These are phyloP conservation scores for Ensete glaucum DNA, from an alignment of 176 grass and related monocot species.

Conservation along the genomic window DNA sequence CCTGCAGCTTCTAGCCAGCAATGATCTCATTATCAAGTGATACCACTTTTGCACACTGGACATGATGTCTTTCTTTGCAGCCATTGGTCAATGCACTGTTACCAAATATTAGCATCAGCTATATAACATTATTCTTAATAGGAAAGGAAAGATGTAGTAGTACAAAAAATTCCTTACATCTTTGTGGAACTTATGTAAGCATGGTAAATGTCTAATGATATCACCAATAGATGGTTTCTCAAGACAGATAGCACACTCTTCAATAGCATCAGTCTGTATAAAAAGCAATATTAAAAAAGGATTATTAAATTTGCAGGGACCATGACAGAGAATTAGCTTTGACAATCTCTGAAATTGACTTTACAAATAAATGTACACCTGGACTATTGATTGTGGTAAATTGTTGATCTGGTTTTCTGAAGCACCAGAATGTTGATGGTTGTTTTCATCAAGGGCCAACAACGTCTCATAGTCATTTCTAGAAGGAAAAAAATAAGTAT, in stretches of 20 bases:
- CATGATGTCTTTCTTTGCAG: conserved; percentile 56
- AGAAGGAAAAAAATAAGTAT: conserved; percentile 22
- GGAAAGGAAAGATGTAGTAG: background rate
- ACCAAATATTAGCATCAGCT: conserved; percentile 14
- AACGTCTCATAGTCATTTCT: conserved; percentile 84
- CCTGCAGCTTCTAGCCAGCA: background rate
- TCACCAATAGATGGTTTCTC: conserved; percentile 45
- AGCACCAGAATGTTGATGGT: conserved; percentile 82
- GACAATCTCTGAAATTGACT: background rate
- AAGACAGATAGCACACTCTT: conserved; percentile 81
- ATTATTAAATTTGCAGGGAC: background rate
- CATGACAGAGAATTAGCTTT: too few species aligned
- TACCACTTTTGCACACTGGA: conserved; percentile 62
- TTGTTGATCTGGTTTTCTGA: conserved; percentile 72
- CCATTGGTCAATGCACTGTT: conserved; percentile 88
- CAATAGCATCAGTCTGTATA: conserved; percentile 44
- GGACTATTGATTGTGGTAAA: conserved; percentile 68
- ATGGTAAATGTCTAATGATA: conserved; percentile 53
- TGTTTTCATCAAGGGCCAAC: conserved; percentile 82
- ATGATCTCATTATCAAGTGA: conserved; percentile 16
- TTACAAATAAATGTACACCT: conserved; percentile 32
- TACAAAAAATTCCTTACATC: conserved; percentile 28
- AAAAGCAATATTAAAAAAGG: conserved; percentile 6
- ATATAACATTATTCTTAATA: conserved; percentile 8
- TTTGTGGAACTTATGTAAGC: conserved; percentile 86